Percentiles rank a stretch among this genome's conserved stretches.
Evolutionary conservation across 345 rosid species (phyloP).

Genomic region (Salix purpurea): DNA sequence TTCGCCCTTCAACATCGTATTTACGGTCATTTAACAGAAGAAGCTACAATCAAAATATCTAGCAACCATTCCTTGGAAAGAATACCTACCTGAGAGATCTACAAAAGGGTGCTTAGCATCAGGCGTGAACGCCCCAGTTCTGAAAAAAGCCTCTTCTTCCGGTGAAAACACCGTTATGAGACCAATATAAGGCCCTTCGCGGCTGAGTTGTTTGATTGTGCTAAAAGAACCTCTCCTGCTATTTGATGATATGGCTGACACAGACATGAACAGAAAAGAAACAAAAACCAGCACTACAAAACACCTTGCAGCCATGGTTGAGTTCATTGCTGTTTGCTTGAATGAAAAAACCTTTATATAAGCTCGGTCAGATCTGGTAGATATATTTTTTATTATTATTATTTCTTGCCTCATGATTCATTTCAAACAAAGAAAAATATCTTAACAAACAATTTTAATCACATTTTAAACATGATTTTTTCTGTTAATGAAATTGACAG

Average conservation of each 20-base stretch:
- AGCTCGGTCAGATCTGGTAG: too few relatives aligned
- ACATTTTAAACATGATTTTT: too few relatives aligned
- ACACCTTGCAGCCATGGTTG: conserved; percentile 16
- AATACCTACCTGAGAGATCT: conserved; percentile 42
- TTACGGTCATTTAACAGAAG: neutral
- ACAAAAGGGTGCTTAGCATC: conserved; percentile 30
- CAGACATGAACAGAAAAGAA: conserved; percentile 6
- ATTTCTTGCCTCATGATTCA: too few relatives aligned
- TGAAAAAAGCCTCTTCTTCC: conserved; percentile 39
- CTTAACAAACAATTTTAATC: too few relatives aligned
- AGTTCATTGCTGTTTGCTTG: neutral
- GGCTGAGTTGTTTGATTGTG: conserved; percentile 33
- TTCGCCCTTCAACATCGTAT: conserved; percentile 32
- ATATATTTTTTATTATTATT: too few relatives aligned
- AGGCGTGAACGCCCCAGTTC: conserved; percentile 32
- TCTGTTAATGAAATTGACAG: too few relatives aligned
- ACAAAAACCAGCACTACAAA: neutral
- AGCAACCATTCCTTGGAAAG: too few relatives aligned
- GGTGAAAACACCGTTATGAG: conserved; percentile 40
- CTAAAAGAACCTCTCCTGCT: conserved; percentile 10
- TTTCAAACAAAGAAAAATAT: too few relatives aligned
- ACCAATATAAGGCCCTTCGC: conserved; percentile 42
- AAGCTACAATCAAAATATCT: neutral
- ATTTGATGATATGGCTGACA: conserved; percentile 13
- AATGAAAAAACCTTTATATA: neutral